A percentile compares a stretch with the other conserved stretches of the same genome.
Evolutionary conservation across 139 green algal species (phyloP).

Genomic region (Chlorella vulgaris): DNA sequence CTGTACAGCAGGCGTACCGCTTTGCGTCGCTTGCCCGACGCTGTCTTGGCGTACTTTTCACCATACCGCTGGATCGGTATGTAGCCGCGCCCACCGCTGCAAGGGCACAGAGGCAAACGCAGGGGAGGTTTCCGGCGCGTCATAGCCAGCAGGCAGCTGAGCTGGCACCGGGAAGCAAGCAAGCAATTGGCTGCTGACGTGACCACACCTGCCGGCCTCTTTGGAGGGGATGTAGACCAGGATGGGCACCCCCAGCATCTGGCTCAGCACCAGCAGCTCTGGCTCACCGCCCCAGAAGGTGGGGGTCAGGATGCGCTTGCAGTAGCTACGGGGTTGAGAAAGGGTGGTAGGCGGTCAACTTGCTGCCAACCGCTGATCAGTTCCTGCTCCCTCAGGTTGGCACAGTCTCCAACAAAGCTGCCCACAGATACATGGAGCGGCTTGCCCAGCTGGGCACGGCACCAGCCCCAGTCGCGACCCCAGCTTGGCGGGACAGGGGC

Average conservation of each 20-base stretch:
- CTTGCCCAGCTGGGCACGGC: neutral
- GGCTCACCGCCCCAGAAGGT: constrained; percentile 75
- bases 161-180: no score
- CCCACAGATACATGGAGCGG: no score
- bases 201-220: constrained; percentile 5
- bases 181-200: no score
- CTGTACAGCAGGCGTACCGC: constrained; percentile 63
- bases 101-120: no score
- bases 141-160: no score
- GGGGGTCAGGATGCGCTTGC: constrained; percentile 49
- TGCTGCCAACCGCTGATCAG: no score
- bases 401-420: no score
- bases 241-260: constrained; percentile 64
- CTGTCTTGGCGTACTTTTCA: constrained; percentile 50
- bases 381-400: no score
- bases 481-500: no score
- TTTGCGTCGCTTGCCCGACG: neutral
- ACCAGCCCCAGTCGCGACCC: no score
- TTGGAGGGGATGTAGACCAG: constrained; percentile 47
- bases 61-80: constrained; percentile 65
- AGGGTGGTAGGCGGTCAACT: neutral
- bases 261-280: constrained; percentile 68
- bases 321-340: constrained; percentile 56
- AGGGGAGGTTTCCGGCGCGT: no score
- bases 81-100: constrained; percentile 34